These are phyloP conservation scores for Ustilago sp. DNA, from an alignment of 1,284 basidiomycete genomes.

Conservation along the genomic window DNA sequence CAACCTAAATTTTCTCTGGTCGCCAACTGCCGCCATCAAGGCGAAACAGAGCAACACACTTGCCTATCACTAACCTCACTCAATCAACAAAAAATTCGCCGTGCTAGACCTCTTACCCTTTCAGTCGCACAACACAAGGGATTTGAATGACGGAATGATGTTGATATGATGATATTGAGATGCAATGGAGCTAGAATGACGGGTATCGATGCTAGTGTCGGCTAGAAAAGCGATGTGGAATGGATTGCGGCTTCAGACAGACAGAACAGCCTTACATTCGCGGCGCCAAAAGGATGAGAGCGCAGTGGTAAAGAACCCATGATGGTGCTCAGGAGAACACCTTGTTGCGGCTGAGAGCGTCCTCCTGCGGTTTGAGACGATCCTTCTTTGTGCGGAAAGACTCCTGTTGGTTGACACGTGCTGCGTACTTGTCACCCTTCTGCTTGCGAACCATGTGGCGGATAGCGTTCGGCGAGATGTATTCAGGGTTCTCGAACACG, in stretches of 20 bases:
- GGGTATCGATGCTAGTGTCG: conserved; percentile 31
- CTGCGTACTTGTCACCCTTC: conserved; percentile 83
- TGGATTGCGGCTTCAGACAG: neutral
- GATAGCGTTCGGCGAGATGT: conserved; percentile 85
- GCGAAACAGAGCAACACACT: neutral
- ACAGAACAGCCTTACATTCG: neutral
- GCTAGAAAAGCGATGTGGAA: neutral
- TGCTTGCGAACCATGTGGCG: conserved; percentile 79
- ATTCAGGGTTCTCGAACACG: conserved; percentile 96
- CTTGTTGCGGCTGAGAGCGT: conserved; percentile 84
- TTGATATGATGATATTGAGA: conserved; percentile 17
- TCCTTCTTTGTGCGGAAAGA: conserved; percentile 79
- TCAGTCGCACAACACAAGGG: neutral
- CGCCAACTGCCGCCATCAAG: neutral
- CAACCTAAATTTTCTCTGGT: neutral
- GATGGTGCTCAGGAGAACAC: conserved; percentile 79
- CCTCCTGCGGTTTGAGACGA: conserved; percentile 77
- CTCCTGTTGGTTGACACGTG: conserved; percentile 81
- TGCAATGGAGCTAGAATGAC: conserved; percentile 7
- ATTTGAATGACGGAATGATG: neutral
- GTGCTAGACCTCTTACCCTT: too few species aligned
- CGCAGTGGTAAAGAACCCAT: neutral
- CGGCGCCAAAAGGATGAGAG: neutral
- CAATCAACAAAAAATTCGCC: too few species aligned
- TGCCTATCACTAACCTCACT: neutral